Conservation (phyloP, 352 stramenopile species). For the Pythium periplocum region DNA sequence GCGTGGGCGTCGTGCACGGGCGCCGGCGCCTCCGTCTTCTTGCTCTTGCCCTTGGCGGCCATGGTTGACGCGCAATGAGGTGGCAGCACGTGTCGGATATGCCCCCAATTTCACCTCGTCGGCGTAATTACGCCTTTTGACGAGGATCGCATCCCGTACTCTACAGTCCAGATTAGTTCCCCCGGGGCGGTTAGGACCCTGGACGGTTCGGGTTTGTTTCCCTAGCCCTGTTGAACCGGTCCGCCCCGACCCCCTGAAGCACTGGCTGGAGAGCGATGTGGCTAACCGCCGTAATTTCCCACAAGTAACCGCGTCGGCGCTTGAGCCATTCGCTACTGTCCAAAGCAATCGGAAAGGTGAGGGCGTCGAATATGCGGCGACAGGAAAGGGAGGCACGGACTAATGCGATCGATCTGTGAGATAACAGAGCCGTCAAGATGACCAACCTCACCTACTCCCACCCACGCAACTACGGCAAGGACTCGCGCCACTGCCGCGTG, state of each 20-base stretch:
- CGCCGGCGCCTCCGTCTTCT: conserved; percentile 26
- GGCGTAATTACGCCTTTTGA: conserved; percentile 4
- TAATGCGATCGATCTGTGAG: too few species aligned
- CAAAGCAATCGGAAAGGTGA: conserved; percentile 86
- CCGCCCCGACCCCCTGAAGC: conserved; percentile 13
- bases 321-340: conserved; percentile 79
- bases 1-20: conserved; percentile 7
- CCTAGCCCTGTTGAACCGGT: conserved; percentile 10
- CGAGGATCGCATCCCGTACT: conserved; percentile 3
- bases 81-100: not conserved
- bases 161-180: conserved; percentile 3
- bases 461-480: conserved; percentile 86
- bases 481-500: conserved; percentile 88
- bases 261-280: conserved; percentile 53
- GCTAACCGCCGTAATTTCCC: conserved; percentile 32
- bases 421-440: conserved; percentile 65
- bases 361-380: conserved; percentile 7
- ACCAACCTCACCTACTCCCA: conserved; percentile 88
- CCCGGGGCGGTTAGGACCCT: not conserved
- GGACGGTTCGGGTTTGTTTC: too few species aligned
- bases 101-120: not conserved
- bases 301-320: conserved; percentile 16
- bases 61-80: conserved; percentile 19
- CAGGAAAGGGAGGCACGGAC: too few species aligned
- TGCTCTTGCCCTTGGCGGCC: conserved; percentile 57